phyloP scores from a whole-genome alignment of 2,329 filamentous ascomycete species.

The Metarhizium sp. region DNA sequence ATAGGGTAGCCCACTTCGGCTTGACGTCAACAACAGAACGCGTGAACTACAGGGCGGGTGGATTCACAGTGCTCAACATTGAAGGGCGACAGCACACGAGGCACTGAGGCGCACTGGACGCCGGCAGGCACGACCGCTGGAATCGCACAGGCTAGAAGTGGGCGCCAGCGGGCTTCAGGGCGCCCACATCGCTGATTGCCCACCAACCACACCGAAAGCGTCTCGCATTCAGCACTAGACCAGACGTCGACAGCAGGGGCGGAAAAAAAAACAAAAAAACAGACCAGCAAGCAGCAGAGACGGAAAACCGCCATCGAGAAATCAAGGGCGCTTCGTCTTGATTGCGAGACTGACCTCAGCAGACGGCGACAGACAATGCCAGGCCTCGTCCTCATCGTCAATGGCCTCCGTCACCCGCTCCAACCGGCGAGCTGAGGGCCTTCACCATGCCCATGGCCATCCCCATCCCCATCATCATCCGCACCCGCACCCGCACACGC shows the following conservation, averaged over 20 bases:
- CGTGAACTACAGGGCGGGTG: too few relatives aligned
- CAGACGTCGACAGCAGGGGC: background rate
- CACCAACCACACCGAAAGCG: background rate
- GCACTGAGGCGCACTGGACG: background rate
- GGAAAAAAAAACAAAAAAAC: background rate
- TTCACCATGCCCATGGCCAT: slow-evolving; percentile 17
- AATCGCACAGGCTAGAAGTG: background rate
- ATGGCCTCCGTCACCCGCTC: slow-evolving; percentile 46
- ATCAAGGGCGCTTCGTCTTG: slow-evolving; percentile 3
- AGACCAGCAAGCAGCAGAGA: slow-evolving; percentile 1
- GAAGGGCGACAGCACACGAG: too few relatives aligned
- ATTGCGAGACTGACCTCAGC: slow-evolving; percentile 6
- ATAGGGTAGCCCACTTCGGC: too few relatives aligned
- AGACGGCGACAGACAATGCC: slow-evolving; percentile 25
- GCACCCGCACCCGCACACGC: slow-evolving; percentile 19
- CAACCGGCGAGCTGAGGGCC: slow-evolving; percentile 38
- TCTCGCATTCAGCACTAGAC: background rate
- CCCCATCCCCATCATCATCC: slow-evolving; percentile 11
- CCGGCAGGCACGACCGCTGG: background rate
- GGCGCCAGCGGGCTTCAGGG: background rate
- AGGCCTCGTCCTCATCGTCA: slow-evolving; percentile 24
- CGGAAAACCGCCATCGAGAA: background rate
- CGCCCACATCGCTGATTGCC: background rate
- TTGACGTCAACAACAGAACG: too few relatives aligned
- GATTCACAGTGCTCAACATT: too few relatives aligned